Conservation (phyloP, 805 yeast species). For the Ogataea ganodermae region DNA sequence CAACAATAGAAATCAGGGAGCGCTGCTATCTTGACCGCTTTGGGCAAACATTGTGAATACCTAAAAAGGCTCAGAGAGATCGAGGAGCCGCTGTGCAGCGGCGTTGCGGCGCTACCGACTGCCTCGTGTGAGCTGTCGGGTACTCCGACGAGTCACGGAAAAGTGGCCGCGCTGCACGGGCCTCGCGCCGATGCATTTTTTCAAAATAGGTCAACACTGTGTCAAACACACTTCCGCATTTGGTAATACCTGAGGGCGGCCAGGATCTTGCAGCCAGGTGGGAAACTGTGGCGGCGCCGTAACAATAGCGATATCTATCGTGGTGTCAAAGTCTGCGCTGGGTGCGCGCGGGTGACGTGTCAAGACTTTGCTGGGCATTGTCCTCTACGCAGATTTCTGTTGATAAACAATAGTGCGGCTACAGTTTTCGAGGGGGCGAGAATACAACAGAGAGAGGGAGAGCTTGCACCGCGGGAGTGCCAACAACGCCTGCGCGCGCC, state of each 20-base stretch:
- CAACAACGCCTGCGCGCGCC: too few relatives aligned
- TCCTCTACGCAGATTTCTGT: background rate
- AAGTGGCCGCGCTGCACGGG: background rate
- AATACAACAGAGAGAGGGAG: too few relatives aligned
- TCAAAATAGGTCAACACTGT: background rate
- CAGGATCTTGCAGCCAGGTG: background rate
- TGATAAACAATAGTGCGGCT: background rate
- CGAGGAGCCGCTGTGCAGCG: conserved; percentile 6
- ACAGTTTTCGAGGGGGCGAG: background rate
- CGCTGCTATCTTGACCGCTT: conserved; percentile 1
- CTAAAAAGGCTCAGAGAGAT: background rate
- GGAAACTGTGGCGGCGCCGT: background rate
- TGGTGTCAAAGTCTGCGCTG: background rate
- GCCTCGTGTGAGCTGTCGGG: background rate
- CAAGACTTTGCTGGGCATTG: background rate
- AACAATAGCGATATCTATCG: background rate
- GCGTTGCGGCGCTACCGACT: background rate
- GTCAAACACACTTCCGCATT: background rate
- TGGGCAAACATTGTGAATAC: conserved; percentile 3
- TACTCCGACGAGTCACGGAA: background rate
- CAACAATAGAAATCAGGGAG: background rate
- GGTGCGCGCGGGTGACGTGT: conserved; percentile 2
- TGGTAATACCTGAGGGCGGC: background rate
- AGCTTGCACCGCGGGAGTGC: too few relatives aligned
- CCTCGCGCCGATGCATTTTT: background rate